Evolutionary conservation across 2,329 filamentous ascomycete species (phyloP).

Genomic region (Aureobasidium sp.): DNA sequence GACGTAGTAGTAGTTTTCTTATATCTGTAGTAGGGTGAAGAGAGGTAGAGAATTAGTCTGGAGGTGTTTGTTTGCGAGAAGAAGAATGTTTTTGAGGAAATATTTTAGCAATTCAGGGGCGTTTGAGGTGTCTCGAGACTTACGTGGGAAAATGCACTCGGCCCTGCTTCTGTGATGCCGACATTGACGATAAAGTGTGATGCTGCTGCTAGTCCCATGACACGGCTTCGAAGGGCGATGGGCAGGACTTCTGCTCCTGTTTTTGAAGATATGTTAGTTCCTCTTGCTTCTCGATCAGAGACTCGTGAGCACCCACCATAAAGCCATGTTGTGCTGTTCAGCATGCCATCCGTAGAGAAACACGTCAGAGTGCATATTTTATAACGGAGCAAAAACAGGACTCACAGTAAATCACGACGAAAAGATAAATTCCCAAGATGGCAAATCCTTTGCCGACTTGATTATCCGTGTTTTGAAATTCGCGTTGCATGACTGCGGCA

Average conservation of each 20-base stretch:
- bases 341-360: conserved; percentile 36
- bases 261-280: background rate
- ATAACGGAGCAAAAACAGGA: conserved; percentile 13
- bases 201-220: conserved; percentile 48
- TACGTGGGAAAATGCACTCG: background rate
- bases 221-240: conserved; percentile 44
- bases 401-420: conserved; percentile 48
- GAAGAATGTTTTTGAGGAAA: too few relatives aligned
- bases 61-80: too few relatives aligned
- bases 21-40: conserved; percentile 36
- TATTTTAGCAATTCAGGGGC: too few relatives aligned
- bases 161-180: conserved; percentile 27
- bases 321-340: conserved; percentile 48
- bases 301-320: conserved; percentile 32
- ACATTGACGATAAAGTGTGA: conserved; percentile 46
- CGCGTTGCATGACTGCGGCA: conserved; percentile 49
- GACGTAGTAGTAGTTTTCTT: conserved; percentile 55
- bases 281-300: too few relatives aligned
- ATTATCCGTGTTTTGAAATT: conserved; percentile 49
- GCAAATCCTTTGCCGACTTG: conserved; percentile 51
- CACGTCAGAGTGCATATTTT: too few relatives aligned
- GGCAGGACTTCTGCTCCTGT: conserved; percentile 43
- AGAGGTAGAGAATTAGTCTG: too few relatives aligned
- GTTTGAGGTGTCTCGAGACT: too few relatives aligned
- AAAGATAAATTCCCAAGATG: conserved; percentile 52